Conservation (phyloP, 345 rosid genomes). For the Sonneratia caseolaris region DNA sequence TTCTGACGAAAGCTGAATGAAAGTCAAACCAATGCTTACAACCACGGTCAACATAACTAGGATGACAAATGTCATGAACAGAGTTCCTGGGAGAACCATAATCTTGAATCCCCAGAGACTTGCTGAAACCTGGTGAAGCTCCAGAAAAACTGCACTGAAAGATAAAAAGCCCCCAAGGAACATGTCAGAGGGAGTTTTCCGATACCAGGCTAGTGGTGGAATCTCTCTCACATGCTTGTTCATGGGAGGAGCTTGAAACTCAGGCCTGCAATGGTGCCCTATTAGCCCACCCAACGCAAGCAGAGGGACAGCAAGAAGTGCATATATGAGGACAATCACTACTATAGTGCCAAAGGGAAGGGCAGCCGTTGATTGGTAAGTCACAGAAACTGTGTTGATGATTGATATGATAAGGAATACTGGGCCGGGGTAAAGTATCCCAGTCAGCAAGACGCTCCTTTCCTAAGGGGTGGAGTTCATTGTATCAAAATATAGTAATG, state of each 20-base stretch:
- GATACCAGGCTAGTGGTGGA: constrained; percentile 51
- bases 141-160: constrained; percentile 57
- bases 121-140: constrained; percentile 50
- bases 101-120: constrained; percentile 84
- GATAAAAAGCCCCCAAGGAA: constrained; percentile 67
- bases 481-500: not conserved
- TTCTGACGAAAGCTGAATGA: constrained; percentile 69
- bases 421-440: constrained; percentile 55
- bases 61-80: constrained; percentile 46
- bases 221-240: constrained; percentile 56
- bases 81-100: constrained; percentile 42
- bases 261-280: constrained; percentile 50
- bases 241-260: constrained; percentile 40
- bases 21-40: constrained; percentile 60
- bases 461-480: constrained; percentile 30
- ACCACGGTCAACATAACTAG: constrained; percentile 47
- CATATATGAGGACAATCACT: constrained; percentile 40
- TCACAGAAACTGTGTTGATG: constrained; percentile 55
- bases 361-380: constrained; percentile 66
- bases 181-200: constrained; percentile 53
- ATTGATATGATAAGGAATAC: constrained; percentile 29
- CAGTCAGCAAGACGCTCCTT: constrained; percentile 53
- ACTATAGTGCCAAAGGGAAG: constrained; percentile 72
- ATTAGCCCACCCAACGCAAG: constrained; percentile 63
- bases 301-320: constrained; percentile 43